Base-by-base conservation (phyloP, 140 eudicot species). In the Ambrosia hybrid region DNA sequence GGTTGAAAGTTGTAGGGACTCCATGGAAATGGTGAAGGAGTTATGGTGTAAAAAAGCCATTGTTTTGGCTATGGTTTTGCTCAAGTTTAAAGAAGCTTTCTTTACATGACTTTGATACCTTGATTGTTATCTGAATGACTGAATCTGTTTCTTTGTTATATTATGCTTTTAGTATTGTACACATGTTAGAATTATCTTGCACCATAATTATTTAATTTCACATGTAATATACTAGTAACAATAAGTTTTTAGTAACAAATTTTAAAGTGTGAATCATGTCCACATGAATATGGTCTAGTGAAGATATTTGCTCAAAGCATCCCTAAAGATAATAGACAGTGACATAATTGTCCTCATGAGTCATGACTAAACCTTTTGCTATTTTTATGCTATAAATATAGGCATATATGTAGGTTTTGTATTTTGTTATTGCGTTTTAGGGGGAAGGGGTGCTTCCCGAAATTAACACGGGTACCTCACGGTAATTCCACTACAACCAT, bases 21-120 rank as follows among this genome's bases (percentile, higher is more conserved):
- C 49, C 70, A 73, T 72, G 76, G 78, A 78, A 12, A 78, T 45
- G 67, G 78, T 68, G 70, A 60, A 9, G 70, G 75, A 46, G 70
- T 68, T 67, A 37, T 16, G 68, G 64, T 68, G 64, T 58, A 68
- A 15, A 76, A 70, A 49, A 38, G 71, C 56, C 82, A 78, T 78
- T 72, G 55, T 13, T 72, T 43, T 71, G 45, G 73, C 26, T 77
- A 51, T 62, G 3, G 43, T 64, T 13, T 41, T 3, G 30, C 30
- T 21, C 65, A 33, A n/a, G 11, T 78, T 71, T 64, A 15, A 6
- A 13, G 65, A 41, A 64, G 30, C 13, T 34, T 71, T 71, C 2
- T 14, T 11, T 69, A 48, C 71, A 76, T 76, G 43, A 30, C 26
- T 77, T 62, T 62, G 3, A 55, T 64, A 30, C 33, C 52, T 46